Evolutionary conservation across 2,329 filamentous ascomycete genomes (phyloP), one percentile per base, ranked within the genome.

Genomic region (Drechslera avenae): DNA sequence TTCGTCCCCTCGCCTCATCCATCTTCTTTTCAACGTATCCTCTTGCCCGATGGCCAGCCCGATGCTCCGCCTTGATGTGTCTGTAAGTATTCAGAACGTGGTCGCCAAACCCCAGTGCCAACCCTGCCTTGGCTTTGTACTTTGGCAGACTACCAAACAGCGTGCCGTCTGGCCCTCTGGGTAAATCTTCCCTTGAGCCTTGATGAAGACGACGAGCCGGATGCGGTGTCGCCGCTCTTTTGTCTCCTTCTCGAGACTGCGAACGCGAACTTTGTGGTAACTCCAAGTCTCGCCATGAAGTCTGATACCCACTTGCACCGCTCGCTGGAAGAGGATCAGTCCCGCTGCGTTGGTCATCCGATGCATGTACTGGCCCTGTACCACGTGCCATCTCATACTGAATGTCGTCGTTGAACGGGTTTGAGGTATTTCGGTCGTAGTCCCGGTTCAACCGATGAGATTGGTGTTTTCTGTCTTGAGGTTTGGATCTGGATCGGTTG

Each of bases 61-160:
- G 58, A 19, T 62, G 60, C 32, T 62, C 60, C 3, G 57, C 59
- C 21, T 60, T 59, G 18, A 65, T 57, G 28, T 69, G 64, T 14
- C 50, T 50, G n/a, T 62, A 61, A 2, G 59, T 62, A 2, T 60
- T 57, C 45, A 52, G 53, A 1, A 60, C 31, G 28, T 68, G 62
- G 8, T 56, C 44, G 2, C 50, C 49, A 4, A 68, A 32, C 1
- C 64, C 63, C 9, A 64, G 33, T 2, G 56, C 59, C n/a, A 55
- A 49, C 1, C 46, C 54, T 16, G 26, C 48, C 14, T 60, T 64
- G 13, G 46, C 34, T 19, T 57, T 53, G 23, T 56, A 62, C 19
- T 42, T 58, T 0, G 67, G 67, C 2, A 57, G 42, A n/a, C 16
- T 50, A 9, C 46, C 64, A 12, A 55, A 63, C 2, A 33, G 57